Base-by-base conservation (phyloP, 805 yeast genomes). In the Kluyveromyces dobzhanskii region DNA sequence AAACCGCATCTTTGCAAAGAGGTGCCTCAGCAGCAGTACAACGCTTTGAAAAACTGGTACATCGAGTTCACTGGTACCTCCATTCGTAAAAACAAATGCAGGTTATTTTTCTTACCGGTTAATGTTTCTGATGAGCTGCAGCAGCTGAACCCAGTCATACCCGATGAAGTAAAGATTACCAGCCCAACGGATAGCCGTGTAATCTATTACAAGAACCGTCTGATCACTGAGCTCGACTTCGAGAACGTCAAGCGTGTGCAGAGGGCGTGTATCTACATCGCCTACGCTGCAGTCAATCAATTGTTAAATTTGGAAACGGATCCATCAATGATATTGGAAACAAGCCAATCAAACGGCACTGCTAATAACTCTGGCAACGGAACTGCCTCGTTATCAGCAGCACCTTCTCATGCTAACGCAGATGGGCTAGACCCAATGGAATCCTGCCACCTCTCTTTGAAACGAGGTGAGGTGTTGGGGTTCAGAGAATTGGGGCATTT, bases 401-500 rank as follows among this genome's bases (percentile, higher is more conserved):
- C 25, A 16, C 4, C 19, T 24, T 12, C 12, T 18, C 38, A 6
- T 21, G 16, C 13, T 7, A 27, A 13, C 11, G 30, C 11, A 5
- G 32, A 30, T 11, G 21, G 21, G 7, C 8, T 26, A 12, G 30
- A 34, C 29, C 37, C 53, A 1, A 42, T 44, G 17, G 51, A 46
- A 17, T 41, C 49, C 35, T 45, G 49, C 11, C 18, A 41, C 4
- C 41, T 38, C 16, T 47, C 49, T 12, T 40, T 50, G 56, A 74
- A 83, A 66, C 69, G 85, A 59, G 90, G 90, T 14, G 87, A 86
- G 30, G 85, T 80, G 9, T 62, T 81, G 34, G 90, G 88, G 0
- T 86, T 86, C 65, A 83, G 85, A 58, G 95, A 86, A 57, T 69
- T 86, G 53, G 95, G 95, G 7, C 78, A 85, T 16, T 82, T 85